A percentile compares a stretch with the other conserved stretches of the same genome.
Conservation (phyloP, 495 filamentous ascomycete genomes). For the Podospora bellae-mahoneyi region DNA sequence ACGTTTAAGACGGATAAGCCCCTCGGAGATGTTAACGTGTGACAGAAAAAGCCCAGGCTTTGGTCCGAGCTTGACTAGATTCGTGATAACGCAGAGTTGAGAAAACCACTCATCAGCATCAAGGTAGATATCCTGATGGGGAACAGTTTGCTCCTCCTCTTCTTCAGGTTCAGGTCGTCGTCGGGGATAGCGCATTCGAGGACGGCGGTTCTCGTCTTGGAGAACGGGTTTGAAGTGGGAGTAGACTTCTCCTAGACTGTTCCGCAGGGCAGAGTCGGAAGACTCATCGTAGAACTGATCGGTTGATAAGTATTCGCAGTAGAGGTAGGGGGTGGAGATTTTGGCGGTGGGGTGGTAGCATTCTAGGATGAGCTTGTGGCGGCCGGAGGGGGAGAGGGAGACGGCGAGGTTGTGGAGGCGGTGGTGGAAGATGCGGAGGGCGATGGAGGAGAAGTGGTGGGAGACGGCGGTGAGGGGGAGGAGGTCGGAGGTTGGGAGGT, state of each 20-base stretch:
- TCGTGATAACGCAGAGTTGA: constrained; percentile 64
- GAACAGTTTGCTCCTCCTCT: constrained; percentile 22
- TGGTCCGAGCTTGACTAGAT: constrained; percentile 64
- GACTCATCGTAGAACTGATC: constrained; percentile 41
- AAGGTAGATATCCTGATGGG: constrained; percentile 59
- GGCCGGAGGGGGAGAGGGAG: constrained; percentile 43
- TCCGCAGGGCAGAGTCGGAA: constrained; percentile 17
- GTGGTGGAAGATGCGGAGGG: constrained; percentile 63
- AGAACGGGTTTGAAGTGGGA: constrained; percentile 59
- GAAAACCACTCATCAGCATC: constrained; percentile 68
- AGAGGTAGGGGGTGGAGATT: constrained; percentile 63
- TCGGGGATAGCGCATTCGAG: constrained; percentile 33
- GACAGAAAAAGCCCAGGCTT: constrained; percentile 56
- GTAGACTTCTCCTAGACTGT: constrained; percentile 40
- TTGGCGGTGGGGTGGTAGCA: constrained; percentile 72
- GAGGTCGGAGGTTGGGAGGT: constrained; percentile 57
- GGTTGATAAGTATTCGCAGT: constrained; percentile 65
- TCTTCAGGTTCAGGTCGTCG: background rate
- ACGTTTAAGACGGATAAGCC: constrained; percentile 62
- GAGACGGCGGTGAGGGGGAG: constrained; percentile 60
- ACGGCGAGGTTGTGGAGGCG: constrained; percentile 56
- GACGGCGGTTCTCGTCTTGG: constrained; percentile 43
- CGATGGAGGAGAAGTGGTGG: constrained; percentile 62
- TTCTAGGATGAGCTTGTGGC: constrained; percentile 66
- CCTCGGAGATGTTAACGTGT: constrained; percentile 60